A percentile compares a stretch with the other conserved stretches of the same genome.
These are phyloP conservation scores for Boechera divaricarpa DNA, from an alignment of 345 rosid species.

Conservation along the genomic window DNA sequence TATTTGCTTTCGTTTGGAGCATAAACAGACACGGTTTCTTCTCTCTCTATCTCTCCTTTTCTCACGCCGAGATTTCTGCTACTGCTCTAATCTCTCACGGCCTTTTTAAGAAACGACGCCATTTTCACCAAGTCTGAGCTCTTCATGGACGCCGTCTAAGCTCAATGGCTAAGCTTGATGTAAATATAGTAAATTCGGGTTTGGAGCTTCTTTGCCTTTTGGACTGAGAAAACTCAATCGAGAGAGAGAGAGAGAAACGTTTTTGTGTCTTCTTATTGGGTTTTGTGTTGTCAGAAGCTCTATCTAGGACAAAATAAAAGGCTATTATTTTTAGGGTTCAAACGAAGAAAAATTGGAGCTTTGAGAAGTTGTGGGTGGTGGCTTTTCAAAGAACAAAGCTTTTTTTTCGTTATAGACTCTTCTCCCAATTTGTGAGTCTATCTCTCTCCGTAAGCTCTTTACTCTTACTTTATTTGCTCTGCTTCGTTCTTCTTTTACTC, in stretches of 20 bases:
- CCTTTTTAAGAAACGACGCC: conserved; percentile 29
- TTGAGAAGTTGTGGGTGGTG: conserved; percentile 36
- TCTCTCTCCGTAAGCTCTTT: conserved; percentile 46
- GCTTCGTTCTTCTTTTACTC: conserved; percentile 8
- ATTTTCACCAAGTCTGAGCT: conserved; percentile 9
- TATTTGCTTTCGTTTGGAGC: conserved; percentile 10
- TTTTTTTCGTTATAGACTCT: conserved; percentile 25
- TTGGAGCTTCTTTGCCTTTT: conserved; percentile 19
- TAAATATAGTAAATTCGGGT: not conserved
- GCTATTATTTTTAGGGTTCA: conserved; percentile 44
- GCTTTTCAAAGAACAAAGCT: conserved; percentile 34
- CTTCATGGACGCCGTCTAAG: not conserved
- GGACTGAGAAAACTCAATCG: conserved; percentile 20
- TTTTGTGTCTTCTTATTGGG: conserved; percentile 36
- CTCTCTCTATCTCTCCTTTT: conserved; percentile 32
- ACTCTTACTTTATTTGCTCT: conserved; percentile 17
- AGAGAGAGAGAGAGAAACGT: conserved; percentile 29
- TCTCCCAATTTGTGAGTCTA: conserved; percentile 50
- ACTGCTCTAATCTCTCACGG: conserved; percentile 29
- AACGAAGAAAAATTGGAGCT: conserved; percentile 45
- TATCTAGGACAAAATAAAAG: conserved; percentile 30
- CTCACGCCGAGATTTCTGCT: conserved; percentile 37
- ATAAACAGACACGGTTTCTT: not conserved
- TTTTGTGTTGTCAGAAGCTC: conserved; percentile 37
- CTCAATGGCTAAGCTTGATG: not conserved